These are phyloP conservation scores for Sordariomycetes sp. DNA, from an alignment of 2,329 filamentous ascomycete genomes.

Conservation along the genomic window DNA sequence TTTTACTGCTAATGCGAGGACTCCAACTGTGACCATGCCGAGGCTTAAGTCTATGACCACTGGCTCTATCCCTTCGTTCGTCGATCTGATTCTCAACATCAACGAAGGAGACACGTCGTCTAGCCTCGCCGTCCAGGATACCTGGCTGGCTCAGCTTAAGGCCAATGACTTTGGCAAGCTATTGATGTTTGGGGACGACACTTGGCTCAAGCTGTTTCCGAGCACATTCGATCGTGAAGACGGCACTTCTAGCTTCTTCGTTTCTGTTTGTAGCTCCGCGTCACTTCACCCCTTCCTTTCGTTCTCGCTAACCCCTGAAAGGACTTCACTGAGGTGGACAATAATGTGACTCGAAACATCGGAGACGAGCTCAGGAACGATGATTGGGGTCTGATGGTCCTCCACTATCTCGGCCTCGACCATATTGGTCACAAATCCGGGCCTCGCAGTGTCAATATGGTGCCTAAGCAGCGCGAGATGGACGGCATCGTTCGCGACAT, in stretches of 20 bases:
- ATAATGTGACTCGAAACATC: constrained; percentile 91
- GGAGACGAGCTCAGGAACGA: constrained; percentile 61
- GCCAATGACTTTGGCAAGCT: constrained; percentile 63
- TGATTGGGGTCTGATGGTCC: constrained; percentile 89
- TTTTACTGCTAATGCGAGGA: constrained; percentile 92
- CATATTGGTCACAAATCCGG: constrained; percentile 97
- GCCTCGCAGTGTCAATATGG: constrained; percentile 76
- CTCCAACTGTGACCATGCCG: constrained; percentile 97
- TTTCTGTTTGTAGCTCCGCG: constrained; percentile 61
- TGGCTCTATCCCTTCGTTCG: constrained; percentile 94
- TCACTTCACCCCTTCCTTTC: not conserved
- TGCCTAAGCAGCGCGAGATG: constrained; percentile 91
- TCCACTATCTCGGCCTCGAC: constrained; percentile 93
- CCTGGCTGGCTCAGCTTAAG: constrained; percentile 91
- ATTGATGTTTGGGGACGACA: constrained; percentile 95
- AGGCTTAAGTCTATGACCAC: constrained; percentile 95
- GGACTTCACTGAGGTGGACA: constrained; percentile 97
- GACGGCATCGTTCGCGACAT: constrained; percentile 70
- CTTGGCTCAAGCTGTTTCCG: constrained; percentile 95
- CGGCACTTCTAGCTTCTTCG: constrained; percentile 96
- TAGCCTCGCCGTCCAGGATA: constrained; percentile 80
- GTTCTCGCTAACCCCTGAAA: constrained; percentile 22
- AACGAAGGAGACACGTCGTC: constrained; percentile 90
- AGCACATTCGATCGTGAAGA: constrained; percentile 78
- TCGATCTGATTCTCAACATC: constrained; percentile 94